phyloP scores from a whole-genome alignment of 495 filamentous ascomycete genomes.

The Trichoderma gamsii region DNA sequence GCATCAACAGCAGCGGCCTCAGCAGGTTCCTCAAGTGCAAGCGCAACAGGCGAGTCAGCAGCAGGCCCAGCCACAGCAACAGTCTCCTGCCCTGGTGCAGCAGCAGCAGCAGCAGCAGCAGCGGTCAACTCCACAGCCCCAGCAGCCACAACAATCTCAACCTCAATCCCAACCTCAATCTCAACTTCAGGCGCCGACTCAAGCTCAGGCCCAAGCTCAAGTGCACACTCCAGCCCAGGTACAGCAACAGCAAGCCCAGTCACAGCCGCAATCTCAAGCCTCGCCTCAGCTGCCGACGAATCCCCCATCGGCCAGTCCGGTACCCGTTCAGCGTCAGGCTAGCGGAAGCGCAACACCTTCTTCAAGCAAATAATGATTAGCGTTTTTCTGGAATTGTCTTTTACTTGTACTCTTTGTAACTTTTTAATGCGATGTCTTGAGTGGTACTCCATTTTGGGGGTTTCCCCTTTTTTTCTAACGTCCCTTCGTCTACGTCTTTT shows the following conservation, averaged over 20 bases:
- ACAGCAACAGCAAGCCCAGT: slow-evolving; percentile 21
- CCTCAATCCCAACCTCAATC: slow-evolving; percentile 23
- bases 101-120: slow-evolving; percentile 41
- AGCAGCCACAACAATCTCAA: slow-evolving; percentile 28
- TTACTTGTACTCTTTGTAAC: not conserved
- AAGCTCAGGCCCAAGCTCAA: slow-evolving; percentile 16
- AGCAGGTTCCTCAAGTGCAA: slow-evolving; percentile 46
- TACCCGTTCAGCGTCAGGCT: slow-evolving; percentile 21
- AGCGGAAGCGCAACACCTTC: slow-evolving; percentile 19
- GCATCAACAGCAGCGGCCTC: slow-evolving; percentile 58
- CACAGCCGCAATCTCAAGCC: slow-evolving; percentile 17
- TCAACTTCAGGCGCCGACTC: slow-evolving; percentile 17
- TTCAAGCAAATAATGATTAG: not conserved
- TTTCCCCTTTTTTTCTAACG: not conserved
- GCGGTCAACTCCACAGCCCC: slow-evolving; percentile 44
- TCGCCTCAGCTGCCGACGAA: slow-evolving; percentile 15
- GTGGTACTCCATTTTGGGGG: not conserved
- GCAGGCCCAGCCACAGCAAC: slow-evolving; percentile 31
- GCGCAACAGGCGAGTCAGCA: slow-evolving; percentile 26
- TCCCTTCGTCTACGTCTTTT: not conserved
- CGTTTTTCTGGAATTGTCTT: slow-evolving; percentile 11
- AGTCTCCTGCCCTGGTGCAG: slow-evolving; percentile 10
- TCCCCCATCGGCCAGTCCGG: slow-evolving; percentile 16
- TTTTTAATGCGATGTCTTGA: slow-evolving; percentile 1
- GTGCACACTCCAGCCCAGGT: slow-evolving; percentile 16